Percentiles rank a stretch among this genome's conserved stretches.
phyloP scores from a whole-genome alignment of 305 asterid genomes.

The Fraxinus xanthoxyloides region DNA sequence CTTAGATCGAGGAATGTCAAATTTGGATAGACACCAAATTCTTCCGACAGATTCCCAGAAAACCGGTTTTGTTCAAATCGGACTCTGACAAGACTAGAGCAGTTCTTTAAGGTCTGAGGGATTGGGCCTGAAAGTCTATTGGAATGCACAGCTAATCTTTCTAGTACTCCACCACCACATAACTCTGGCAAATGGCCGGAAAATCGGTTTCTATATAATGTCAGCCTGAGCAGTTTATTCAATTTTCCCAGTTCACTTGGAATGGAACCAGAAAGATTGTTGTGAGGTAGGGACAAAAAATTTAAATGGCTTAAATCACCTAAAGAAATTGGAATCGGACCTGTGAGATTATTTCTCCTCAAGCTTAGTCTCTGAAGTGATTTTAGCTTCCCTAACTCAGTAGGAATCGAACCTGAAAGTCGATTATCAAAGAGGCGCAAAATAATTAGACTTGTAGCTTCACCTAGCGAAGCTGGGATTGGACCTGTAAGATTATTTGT shows the following conservation, averaged over 20 bases:
- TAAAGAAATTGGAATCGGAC: conserved; percentile 23
- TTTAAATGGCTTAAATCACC: conserved; percentile 17
- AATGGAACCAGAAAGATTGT: conserved; percentile 27
- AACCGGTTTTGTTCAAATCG: conserved; percentile 9
- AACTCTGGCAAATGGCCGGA: conserved; percentile 16
- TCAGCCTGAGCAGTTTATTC: background rate
- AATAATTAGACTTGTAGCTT: background rate
- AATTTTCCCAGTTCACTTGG: conserved; percentile 25
- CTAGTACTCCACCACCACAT: background rate
- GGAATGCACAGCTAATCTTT: background rate
- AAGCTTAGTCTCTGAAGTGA: conserved; percentile 6
- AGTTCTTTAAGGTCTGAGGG: background rate
- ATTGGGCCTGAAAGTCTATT: background rate
- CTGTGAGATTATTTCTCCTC: conserved; percentile 8
- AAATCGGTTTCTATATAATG: conserved; percentile 19
- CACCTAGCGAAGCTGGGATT: background rate
- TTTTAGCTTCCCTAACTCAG: conserved; percentile 25
- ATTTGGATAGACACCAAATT: background rate
- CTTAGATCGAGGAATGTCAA: conserved; percentile 5
- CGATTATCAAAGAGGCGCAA: conserved; percentile 12
- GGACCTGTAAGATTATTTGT: conserved; percentile 8
- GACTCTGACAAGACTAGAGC: background rate
- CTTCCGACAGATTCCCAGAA: background rate
- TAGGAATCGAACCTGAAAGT: conserved; percentile 24
- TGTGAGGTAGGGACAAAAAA: background rate